These are phyloP conservation scores for Aspergillus calidoustus DNA, from an alignment of 2,329 filamentous ascomycete species.

Conservation along the genomic window DNA sequence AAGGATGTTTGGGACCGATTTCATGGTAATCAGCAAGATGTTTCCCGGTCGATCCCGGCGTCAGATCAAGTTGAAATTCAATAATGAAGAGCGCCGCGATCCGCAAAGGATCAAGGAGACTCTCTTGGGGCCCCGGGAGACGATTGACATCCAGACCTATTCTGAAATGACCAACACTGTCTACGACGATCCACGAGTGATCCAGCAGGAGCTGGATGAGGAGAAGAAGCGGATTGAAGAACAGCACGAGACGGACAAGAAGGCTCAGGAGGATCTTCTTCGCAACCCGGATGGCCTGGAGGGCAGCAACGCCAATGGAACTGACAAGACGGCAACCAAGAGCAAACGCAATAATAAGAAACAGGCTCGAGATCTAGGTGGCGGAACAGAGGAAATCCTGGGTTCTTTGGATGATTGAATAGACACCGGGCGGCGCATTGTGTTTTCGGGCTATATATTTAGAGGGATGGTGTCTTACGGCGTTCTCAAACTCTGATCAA, in stretches of 20 bases:
- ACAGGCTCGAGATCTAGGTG: slow-evolving; percentile 33
- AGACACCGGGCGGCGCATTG: slow-evolving; percentile 7
- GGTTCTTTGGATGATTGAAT: slow-evolving; percentile 44
- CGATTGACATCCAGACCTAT: slow-evolving; percentile 50
- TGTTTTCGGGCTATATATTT: slow-evolving; percentile 9
- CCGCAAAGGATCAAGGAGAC: slow-evolving; percentile 58
- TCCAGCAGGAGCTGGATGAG: slow-evolving; percentile 49
- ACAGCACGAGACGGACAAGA: slow-evolving; percentile 51
- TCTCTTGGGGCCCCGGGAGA: slow-evolving; percentile 51
- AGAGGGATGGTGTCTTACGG: slow-evolving; percentile 11
- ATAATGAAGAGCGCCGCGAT: slow-evolving; percentile 62
- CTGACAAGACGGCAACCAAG: slow-evolving; percentile 37
- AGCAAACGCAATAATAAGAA: slow-evolving; percentile 38
- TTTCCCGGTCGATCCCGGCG: slow-evolving; percentile 63
- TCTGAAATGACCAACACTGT: slow-evolving; percentile 52
- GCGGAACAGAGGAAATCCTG: slow-evolving; percentile 47
- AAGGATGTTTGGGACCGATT: slow-evolving; percentile 68
- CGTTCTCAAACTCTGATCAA: slow-evolving; percentile 11
- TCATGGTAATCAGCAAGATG: slow-evolving; percentile 66
- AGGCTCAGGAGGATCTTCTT: slow-evolving; percentile 48
- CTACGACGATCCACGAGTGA: slow-evolving; percentile 46
- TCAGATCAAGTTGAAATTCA: slow-evolving; percentile 68
- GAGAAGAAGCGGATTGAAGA: slow-evolving; percentile 52
- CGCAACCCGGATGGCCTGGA: slow-evolving; percentile 45
- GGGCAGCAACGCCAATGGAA: slow-evolving; percentile 33